Conservation (phyloP, 495 filamentous ascomycete species). For the Terfezia claveryi region DNA sequence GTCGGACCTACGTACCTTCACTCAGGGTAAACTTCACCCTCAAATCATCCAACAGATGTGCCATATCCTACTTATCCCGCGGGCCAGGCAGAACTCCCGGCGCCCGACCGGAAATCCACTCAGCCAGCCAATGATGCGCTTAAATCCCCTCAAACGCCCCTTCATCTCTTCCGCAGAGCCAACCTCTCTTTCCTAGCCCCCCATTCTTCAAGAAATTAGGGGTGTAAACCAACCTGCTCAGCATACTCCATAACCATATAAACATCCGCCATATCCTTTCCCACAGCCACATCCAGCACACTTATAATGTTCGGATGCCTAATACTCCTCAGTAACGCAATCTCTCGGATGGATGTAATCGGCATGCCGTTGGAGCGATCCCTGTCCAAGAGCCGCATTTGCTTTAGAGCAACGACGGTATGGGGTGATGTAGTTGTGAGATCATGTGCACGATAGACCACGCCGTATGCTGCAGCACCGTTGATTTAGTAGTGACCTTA, state of each 20-base stretch:
- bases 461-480: constrained; percentile 21
- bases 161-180: background rate
- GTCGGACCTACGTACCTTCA: constrained; percentile 19
- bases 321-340: constrained; percentile 25
- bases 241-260: constrained; percentile 32
- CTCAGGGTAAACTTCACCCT: constrained; percentile 26
- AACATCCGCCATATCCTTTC: constrained; percentile 21
- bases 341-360: constrained; percentile 27
- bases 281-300: constrained; percentile 26
- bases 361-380: constrained; percentile 28
- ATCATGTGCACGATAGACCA: constrained; percentile 25
- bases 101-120: constrained; percentile 13
- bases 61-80: constrained; percentile 21
- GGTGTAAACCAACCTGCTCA: constrained; percentile 26
- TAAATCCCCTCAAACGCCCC: constrained; percentile 13
- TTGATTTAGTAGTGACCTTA: background rate
- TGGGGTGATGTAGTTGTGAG: constrained; percentile 9
- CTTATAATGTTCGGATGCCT: constrained; percentile 26
- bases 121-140: constrained; percentile 27
- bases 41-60: constrained; percentile 26
- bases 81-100: too few species aligned
- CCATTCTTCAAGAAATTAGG: background rate
- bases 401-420: constrained; percentile 24
- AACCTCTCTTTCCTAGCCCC: background rate
- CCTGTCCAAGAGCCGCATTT: constrained; percentile 23